These are phyloP conservation scores for Sugiyamaella novakii DNA, from an alignment of 1,139 yeast genomes.

Conservation along the genomic window DNA sequence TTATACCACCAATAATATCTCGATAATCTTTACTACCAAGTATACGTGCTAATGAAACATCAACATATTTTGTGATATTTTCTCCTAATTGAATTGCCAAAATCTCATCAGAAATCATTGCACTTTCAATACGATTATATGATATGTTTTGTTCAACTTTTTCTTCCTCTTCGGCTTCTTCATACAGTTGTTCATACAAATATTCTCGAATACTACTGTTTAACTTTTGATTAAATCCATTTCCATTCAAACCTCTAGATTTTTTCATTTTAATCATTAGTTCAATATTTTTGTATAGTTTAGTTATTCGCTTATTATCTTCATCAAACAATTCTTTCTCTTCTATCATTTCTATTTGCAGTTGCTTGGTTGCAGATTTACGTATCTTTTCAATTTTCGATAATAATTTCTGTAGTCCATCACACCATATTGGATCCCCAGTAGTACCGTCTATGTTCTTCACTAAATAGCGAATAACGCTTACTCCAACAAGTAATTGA, in stretches of 20 bases:
- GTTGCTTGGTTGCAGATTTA: neutral
- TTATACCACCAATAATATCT: slow-evolving; percentile 3
- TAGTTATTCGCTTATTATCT: neutral
- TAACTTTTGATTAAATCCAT: neutral
- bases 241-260: neutral
- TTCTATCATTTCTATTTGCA: neutral
- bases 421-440: neutral
- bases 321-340: neutral
- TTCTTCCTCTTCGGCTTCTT: neutral
- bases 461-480: neutral
- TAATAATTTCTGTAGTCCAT: neutral
- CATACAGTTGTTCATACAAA: slow-evolving; percentile 2
- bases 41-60: slow-evolving; percentile 2
- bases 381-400: neutral
- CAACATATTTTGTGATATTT: slow-evolving; percentile 7
- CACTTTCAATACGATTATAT: slow-evolving; percentile 9
- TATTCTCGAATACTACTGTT: neutral
- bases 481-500: neutral
- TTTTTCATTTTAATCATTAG: neutral
- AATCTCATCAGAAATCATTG: neutral
- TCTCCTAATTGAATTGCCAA: neutral
- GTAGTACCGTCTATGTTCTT: neutral
- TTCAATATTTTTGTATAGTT: neutral
- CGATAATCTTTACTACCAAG: slow-evolving; percentile 1
- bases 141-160: neutral